Conservation (phyloP, 768 basidiomycete genomes). For the Trametes meyenii region DNA sequence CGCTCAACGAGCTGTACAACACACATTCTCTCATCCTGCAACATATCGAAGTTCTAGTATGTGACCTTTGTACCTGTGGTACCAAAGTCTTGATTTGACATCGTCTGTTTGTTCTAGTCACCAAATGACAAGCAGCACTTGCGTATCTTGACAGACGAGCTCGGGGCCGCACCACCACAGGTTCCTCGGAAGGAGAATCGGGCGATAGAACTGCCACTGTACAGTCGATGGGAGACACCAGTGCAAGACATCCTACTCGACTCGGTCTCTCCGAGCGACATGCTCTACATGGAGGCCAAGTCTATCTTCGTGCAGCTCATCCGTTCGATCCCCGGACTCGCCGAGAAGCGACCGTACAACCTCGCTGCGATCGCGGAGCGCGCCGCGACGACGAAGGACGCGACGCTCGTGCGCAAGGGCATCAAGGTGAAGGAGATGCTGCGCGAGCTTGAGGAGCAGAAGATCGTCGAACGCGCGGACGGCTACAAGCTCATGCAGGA, state of each 20-base stretch:
- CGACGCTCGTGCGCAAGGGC: constrained; percentile 91
- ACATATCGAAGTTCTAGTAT: constrained; percentile 91
- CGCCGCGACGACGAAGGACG: constrained; percentile 97
- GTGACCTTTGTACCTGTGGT: constrained; percentile 33
- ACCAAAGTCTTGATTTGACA: neutral
- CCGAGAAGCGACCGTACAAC: constrained; percentile 88
- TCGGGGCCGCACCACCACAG: constrained; percentile 90
- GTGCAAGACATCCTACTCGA: constrained; percentile 98
- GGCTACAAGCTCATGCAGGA: constrained; percentile 96
- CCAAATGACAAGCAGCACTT: constrained; percentile 98
- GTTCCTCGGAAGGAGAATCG: constrained; percentile 98
- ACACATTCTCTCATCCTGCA: constrained; percentile 95
- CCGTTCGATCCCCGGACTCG: constrained; percentile 85
- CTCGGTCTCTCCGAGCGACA: constrained; percentile 95
- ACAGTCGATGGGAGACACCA: constrained; percentile 99
- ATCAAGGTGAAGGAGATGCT: constrained; percentile 99
- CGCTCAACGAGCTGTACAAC: constrained; percentile 98
- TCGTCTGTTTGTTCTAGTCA: constrained; percentile 55
- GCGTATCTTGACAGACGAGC: constrained; percentile 94
- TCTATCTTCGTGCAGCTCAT: constrained; percentile 98
- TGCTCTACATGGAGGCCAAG: constrained; percentile 99
- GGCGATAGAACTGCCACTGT: constrained; percentile 87
- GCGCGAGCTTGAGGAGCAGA: constrained; percentile 89
- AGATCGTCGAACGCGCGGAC: constrained; percentile 80
- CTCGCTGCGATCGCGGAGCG: constrained; percentile 88